A percentile compares a stretch with the other conserved stretches of the same genome.
phyloP scores from a whole-genome alignment of 2,329 filamentous ascomycete genomes.

The Polychaeton citri region DNA sequence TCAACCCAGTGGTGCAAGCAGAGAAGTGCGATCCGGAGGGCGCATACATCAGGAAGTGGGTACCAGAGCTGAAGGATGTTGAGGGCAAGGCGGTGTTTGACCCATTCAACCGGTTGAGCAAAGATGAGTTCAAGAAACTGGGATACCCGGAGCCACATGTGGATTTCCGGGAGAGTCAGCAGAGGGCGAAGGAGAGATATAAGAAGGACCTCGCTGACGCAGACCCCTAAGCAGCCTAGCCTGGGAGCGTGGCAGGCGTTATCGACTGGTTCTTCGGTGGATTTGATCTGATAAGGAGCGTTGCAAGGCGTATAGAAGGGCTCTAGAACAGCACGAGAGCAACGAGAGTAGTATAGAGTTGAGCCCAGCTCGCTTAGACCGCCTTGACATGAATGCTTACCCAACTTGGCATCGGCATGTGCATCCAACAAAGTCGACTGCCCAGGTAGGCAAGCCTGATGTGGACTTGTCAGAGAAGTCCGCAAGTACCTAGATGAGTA shows the following conservation, averaged over 20 bases:
- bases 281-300: too few species aligned
- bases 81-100: slow-evolving; percentile 37
- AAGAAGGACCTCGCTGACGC: slow-evolving; percentile 32
- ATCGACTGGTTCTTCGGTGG: too few species aligned
- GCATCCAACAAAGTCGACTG: too few species aligned
- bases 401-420: too few species aligned
- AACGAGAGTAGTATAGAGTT: too few species aligned
- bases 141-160: slow-evolving; percentile 34
- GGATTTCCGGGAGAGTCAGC: slow-evolving; percentile 30
- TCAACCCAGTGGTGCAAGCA: slow-evolving; percentile 59
- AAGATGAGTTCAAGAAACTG: slow-evolving; percentile 35
- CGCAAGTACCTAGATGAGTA: too few species aligned
- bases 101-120: slow-evolving; percentile 29
- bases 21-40: slow-evolving; percentile 74
- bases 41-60: slow-evolving; percentile 69
- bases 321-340: too few species aligned
- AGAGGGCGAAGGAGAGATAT: slow-evolving; percentile 29
- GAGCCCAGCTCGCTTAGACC: too few species aligned
- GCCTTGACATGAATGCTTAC: too few species aligned
- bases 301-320: too few species aligned
- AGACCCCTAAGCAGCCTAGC: slow-evolving; percentile 11
- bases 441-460: too few species aligned
- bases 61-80: slow-evolving; percentile 54
- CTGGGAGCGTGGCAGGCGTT: not conserved
- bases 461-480: too few species aligned